These are phyloP conservation scores for Coprinopsis strossmayeri DNA, from an alignment of 768 basidiomycete species.

Conservation along the genomic window DNA sequence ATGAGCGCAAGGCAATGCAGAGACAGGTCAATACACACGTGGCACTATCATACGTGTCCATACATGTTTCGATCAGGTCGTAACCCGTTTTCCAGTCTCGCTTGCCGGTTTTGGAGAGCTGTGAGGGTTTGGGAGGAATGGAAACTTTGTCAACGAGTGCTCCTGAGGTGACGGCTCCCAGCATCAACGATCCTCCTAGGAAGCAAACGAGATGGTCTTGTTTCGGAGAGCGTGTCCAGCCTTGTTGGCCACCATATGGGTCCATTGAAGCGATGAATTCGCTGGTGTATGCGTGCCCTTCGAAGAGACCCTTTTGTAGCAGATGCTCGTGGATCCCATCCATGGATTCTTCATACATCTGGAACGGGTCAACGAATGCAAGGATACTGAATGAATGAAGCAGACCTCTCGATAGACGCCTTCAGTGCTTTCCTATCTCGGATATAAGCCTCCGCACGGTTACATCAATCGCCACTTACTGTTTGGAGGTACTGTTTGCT, in stretches of 20 bases:
- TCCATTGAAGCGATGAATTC: conserved; percentile 64
- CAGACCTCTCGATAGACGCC: conserved; percentile 67
- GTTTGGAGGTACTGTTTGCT: conserved; percentile 83
- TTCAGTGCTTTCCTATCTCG: conserved; percentile 61
- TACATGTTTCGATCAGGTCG: conserved; percentile 82
- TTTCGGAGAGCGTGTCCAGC: conserved; percentile 78
- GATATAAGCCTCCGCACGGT: not conserved
- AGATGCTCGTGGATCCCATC: conserved; percentile 71
- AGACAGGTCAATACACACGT: too few species aligned
- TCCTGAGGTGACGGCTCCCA: conserved; percentile 74
- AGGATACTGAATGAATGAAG: not conserved
- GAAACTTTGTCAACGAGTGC: conserved; percentile 48
- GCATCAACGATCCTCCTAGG: conserved; percentile 85
- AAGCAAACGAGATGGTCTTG: conserved; percentile 98
- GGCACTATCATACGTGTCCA: conserved; percentile 76
- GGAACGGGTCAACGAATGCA: not conserved
- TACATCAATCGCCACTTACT: conserved; percentile 29
- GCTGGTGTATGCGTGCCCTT: conserved; percentile 68
- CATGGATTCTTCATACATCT: conserved; percentile 93
- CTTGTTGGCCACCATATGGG: conserved; percentile 27
- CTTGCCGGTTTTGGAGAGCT: conserved; percentile 54
- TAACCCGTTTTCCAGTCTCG: conserved; percentile 81
- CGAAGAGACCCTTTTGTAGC: conserved; percentile 52
- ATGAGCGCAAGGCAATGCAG: too few species aligned
- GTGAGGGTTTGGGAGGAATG: conserved; percentile 56